Evolutionary conservation across 805 yeast species (phyloP), one percentile per base, ranked within the genome.

Genomic region (Candida coleopterorum): DNA sequence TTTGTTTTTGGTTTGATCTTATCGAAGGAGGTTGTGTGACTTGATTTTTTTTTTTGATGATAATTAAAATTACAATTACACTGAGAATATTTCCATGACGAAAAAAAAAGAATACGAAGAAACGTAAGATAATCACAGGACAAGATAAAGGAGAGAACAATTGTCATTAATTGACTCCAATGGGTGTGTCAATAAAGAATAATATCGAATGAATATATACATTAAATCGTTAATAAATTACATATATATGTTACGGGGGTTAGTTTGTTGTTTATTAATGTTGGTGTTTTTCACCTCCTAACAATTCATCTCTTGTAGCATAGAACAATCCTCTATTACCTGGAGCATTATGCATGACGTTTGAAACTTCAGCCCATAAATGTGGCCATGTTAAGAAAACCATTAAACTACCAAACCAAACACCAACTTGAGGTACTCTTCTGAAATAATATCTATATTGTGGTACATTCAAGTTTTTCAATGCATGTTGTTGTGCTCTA

Each of bases 361-460:
- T 58, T 30, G 53, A 46, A 9, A 34, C 41, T 11, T 43, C 46
- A 25, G 50, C 52, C 47, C 44, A 44, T 14, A 49, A 44, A 33
- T 61, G 67, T 5, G 70, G 70, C 68, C 69, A 62, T 23, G 56
- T 58, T 37, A 65, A 51, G 43, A 63, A 56, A 25, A 44, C 24
- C 3, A 45, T 48, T 17, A 64, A 37, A 7, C 60, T 56, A 16
- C 49, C 39, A n/a, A 52, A 62, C 69, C 70, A 62, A 3, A 41
- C 40, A 11, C 42, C 52, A 25, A 64, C 25, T 11, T 33, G 39
- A 3, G 68, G 69, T 3, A 56, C 27, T 49, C 68, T 58, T 44
- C 58, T 47, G 9, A 50, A 44, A 34, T 44, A 46, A 34, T 60
- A 48, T 38, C 22, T 37, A 23, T 53, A 47, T 55, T 11, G 62